These are phyloP conservation scores for Omphalea diandra DNA, from an alignment of 441 rosid genomes.

Conservation along the genomic window DNA sequence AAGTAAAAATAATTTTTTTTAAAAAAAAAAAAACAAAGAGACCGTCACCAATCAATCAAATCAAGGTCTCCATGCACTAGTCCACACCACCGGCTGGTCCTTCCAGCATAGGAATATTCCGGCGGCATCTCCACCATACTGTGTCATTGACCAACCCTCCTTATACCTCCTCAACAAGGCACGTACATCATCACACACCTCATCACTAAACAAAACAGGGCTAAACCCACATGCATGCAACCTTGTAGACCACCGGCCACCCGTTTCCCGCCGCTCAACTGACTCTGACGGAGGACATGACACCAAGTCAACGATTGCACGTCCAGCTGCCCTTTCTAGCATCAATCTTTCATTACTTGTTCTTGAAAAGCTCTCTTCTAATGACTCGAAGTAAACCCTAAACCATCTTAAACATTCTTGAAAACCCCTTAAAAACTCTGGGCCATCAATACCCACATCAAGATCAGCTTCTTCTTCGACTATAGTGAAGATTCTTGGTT, in stretches of 20 bases:
- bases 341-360: constrained; percentile 85
- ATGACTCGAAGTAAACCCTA: constrained; percentile 84
- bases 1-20: too few species aligned
- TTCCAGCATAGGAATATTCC: constrained; percentile 93
- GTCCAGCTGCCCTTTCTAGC: constrained; percentile 79
- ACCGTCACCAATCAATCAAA: constrained; percentile 12
- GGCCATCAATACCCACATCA: constrained; percentile 52
- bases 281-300: constrained; percentile 66
- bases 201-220: constrained; percentile 59
- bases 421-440: constrained; percentile 65
- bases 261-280: constrained; percentile 69
- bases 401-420: constrained; percentile 77
- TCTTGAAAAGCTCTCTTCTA: constrained; percentile 72
- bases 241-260: constrained; percentile 69
- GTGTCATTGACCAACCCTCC: constrained; percentile 87
- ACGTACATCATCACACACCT: constrained; percentile 82
- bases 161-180: constrained; percentile 87
- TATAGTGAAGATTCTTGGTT: constrained; percentile 70
- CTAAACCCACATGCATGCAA: constrained; percentile 53
- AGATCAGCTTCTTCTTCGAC: constrained; percentile 96
- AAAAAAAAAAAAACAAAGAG: background rate
- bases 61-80: constrained; percentile 89
- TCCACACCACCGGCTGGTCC: constrained; percentile 93
- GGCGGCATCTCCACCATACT: constrained; percentile 43
- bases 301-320: constrained; percentile 73